Percentiles rank a stretch among this genome's conserved stretches.
Evolutionary conservation across 176 grass and related monocot genomes (phyloP).

Genomic region (Cenchrus purpureus): DNA sequence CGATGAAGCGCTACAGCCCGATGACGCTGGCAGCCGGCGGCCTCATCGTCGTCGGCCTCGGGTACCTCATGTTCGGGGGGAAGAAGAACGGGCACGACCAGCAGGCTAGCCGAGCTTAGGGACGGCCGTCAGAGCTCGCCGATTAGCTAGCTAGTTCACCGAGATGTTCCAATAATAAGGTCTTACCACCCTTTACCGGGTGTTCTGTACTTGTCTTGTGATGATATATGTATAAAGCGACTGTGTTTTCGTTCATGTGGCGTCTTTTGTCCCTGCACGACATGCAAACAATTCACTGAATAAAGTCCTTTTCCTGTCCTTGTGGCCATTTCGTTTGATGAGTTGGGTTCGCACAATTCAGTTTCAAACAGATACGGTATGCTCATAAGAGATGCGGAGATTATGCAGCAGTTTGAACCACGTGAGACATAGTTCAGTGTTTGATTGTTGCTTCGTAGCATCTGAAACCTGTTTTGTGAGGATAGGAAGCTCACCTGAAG

Average conservation of each 20-base stretch:
- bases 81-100: conserved; percentile 42
- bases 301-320: not conserved
- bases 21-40: conserved; percentile 50
- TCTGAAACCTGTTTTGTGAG: not conserved
- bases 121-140: not conserved
- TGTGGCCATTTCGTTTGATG: not conserved
- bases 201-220: not conserved
- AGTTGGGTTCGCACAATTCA: not conserved
- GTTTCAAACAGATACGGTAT: not conserved
- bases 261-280: conserved; percentile 2
- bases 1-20: conserved; percentile 56
- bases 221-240: not conserved
- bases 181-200: not conserved
- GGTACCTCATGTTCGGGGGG: conserved; percentile 60
- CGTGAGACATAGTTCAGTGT: not conserved
- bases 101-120: conserved; percentile 24
- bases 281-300: conserved; percentile 2
- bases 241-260: not conserved
- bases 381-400: not conserved
- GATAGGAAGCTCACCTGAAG: not conserved
- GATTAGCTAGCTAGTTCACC: conserved; percentile 11
- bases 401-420: not conserved
- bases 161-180: conserved; percentile 8
- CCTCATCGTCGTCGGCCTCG: conserved; percentile 47
- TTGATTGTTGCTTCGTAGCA: not conserved